phyloP scores from a whole-genome alignment of 495 filamentous ascomycete genomes.

The Wilcoxina mikolae region DNA sequence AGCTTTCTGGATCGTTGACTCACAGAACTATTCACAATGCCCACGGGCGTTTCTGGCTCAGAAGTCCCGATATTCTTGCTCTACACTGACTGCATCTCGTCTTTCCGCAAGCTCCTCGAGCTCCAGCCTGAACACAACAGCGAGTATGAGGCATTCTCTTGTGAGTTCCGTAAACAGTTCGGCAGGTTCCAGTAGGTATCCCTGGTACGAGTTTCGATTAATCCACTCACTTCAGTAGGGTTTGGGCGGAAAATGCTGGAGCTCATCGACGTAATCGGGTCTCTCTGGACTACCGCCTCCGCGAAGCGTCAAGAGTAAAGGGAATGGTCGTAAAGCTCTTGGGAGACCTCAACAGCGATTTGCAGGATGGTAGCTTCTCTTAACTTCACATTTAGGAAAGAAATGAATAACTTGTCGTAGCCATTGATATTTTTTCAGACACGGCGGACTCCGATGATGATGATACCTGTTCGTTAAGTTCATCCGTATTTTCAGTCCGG shows the following conservation, averaged over 20 bases:
- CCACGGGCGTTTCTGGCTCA: neutral
- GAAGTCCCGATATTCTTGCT: neutral
- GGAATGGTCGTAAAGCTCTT: constrained; percentile 14
- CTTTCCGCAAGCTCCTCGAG: neutral
- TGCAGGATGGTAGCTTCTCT: constrained; percentile 18
- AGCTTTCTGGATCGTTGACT: neutral
- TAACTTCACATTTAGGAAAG: neutral
- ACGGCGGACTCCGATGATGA: neutral
- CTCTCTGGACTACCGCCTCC: constrained; percentile 16
- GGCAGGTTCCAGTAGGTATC: neutral
- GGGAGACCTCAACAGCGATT: constrained; percentile 6
- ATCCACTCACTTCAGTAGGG: neutral
- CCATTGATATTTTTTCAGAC: neutral
- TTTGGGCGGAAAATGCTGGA: constrained; percentile 5
- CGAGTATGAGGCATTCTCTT: no score
- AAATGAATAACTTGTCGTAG: neutral
- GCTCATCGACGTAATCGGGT: constrained; percentile 1
- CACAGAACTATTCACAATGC: neutral
- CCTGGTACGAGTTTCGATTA: neutral
- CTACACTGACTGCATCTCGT: neutral
- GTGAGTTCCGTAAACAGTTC: no score
- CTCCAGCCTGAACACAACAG: neutral
- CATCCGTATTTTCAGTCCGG: neutral
- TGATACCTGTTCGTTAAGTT: neutral
- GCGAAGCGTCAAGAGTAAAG: constrained; percentile 16